Evolutionary conservation across 768 basidiomycete genomes (phyloP).

Genomic region (Russula griseocarnosa): DNA sequence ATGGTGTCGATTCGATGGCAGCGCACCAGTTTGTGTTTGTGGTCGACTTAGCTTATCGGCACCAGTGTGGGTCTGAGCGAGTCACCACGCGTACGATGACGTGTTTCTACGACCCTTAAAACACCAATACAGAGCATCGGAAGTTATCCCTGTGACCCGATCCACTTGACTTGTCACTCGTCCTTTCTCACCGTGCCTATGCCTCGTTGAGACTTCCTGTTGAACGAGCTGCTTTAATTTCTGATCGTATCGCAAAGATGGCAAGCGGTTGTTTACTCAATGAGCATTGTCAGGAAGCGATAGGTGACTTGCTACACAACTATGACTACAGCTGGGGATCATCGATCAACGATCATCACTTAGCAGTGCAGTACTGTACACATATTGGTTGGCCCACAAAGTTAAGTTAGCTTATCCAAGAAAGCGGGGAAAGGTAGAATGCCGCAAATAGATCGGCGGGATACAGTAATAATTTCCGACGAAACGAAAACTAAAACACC

Average conservation of each 20-base stretch:
- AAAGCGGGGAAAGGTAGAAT: too few relatives aligned
- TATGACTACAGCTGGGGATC: neutral
- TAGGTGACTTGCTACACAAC: neutral
- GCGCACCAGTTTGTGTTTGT: neutral
- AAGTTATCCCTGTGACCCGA: conserved; percentile 1
- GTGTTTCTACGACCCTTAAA: neutral
- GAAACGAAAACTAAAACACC: conserved; percentile 6
- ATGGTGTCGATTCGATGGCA: conserved; percentile 2
- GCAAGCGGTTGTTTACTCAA: neutral
- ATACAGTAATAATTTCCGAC: neutral
- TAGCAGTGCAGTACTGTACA: neutral
- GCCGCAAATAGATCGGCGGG: neutral
- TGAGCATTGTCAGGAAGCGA: neutral
- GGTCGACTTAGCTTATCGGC: neutral
- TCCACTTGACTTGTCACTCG: conserved; percentile 2
- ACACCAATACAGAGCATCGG: too few relatives aligned
- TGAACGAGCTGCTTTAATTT: neutral
- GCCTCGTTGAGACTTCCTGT: neutral
- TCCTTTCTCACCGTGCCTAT: neutral
- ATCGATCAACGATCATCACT: neutral
- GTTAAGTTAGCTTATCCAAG: too few relatives aligned
- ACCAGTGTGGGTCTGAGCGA: neutral
- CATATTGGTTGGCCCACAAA: too few relatives aligned
- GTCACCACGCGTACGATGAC: conserved; percentile 7
- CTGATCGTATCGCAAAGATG: neutral